Base-by-base conservation (phyloP, 805 yeast species). In the Allodekkera sacchari region DNA sequence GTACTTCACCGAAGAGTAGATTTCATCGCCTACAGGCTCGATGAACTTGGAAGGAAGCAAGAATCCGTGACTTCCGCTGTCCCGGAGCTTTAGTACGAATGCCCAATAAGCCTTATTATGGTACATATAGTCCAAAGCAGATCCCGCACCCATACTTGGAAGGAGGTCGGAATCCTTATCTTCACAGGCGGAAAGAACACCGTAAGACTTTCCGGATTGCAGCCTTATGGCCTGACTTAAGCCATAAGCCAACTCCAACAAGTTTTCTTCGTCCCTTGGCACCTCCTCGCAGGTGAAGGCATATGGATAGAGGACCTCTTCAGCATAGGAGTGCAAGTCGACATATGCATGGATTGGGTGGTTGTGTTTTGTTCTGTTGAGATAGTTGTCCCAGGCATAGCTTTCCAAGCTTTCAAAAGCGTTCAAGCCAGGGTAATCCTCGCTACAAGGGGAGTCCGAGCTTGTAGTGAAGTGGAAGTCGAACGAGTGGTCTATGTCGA, bases 401-500 rank as follows among this genome's bases (percentile, higher is more conserved):
- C 78, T 69, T 42, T 79, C 87, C 16, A 71, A 49, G 6, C 81
- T 74, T 44, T 73, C 92, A 48, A 80, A 75, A 5, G 87, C 77
- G 2, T 52, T 55, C 45, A 75, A 83, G 8, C 96, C 96, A 22
- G 80, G 63, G 53, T 83, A 87, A 30, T 78, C 83, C 48, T 83
- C 95, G 25, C 83, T 79, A 55, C 96, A 87, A 3, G 89, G 84
- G 33, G 71, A 67, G 31, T 76, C 82, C 17, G 54, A 47, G 11
- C 77, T 69, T 31, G 61, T 57, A 4, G 72, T 64, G 78, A 87
- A 83, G 47, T 81, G 84, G 55, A 61, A 82, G 43, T 72, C 81
- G 55, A 77, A 83, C 1, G 94, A 79, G 49, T 80, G 94, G 50
- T 84, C 95, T 35, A 87, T 77, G 52, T 87, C 95, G 23, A 85